A percentile compares a stretch with the other conserved stretches of the same genome.
These are phyloP conservation scores for Tolypocladium paradoxum DNA, from an alignment of 2,329 filamentous ascomycete genomes.

Conservation along the genomic window DNA sequence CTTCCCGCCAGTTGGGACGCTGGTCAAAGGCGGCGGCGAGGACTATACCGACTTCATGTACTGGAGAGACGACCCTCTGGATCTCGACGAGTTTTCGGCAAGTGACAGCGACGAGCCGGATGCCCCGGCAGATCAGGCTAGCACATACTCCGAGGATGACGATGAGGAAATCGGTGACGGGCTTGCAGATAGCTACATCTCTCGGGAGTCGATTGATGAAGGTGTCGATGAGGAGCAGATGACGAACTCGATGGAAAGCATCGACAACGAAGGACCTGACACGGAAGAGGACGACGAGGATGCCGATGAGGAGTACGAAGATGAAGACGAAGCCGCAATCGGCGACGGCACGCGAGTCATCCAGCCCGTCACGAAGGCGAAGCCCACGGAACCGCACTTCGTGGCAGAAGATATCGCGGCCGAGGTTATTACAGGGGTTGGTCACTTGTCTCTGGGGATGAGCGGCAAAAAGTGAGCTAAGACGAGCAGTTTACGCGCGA, in stretches of 20 bases:
- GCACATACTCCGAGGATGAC: conserved; percentile 32
- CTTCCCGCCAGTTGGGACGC: conserved; percentile 80
- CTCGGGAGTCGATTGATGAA: conserved; percentile 36
- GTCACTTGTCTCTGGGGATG: conserved; percentile 38
- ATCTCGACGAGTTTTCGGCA: conserved; percentile 79
- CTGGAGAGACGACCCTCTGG: conserved; percentile 78
- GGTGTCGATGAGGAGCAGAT: conserved; percentile 23
- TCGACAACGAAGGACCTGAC: conserved; percentile 23
- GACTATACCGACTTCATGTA: conserved; percentile 96
- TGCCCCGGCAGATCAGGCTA: conserved; percentile 32
- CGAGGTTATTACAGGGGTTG: conserved; percentile 50
- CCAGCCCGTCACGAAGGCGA: conserved; percentile 6
- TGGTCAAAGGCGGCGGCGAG: conserved; percentile 83
- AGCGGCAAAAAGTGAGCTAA: conserved; percentile 21
- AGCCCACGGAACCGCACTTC: conserved; percentile 6
- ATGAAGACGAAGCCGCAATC: conserved; percentile 11
- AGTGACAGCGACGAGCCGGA: conserved; percentile 57
- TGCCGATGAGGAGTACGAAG: conserved; percentile 14
- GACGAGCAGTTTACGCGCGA: conserved; percentile 7
- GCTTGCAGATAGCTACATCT: conserved; percentile 46
- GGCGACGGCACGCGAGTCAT: conserved; percentile 8
- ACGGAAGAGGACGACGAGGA: conserved; percentile 32
- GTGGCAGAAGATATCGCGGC: conserved; percentile 37
- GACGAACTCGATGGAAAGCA: conserved; percentile 29
- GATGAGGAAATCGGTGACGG: conserved; percentile 29